phyloP scores from a whole-genome alignment of 2,329 filamentous ascomycete genomes.

The Talaromyces sp. region DNA sequence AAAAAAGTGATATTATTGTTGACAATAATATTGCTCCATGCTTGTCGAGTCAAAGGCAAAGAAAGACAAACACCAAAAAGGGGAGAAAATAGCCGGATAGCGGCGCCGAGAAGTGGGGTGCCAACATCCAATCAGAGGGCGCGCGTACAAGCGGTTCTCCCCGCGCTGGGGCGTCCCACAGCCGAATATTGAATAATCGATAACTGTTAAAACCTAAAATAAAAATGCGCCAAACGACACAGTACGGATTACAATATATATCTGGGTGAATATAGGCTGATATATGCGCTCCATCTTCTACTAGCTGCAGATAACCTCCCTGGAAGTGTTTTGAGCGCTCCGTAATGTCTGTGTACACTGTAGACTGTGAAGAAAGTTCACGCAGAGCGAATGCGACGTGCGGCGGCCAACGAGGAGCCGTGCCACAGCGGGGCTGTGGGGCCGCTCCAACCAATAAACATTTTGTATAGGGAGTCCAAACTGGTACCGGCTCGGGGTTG shows the following conservation, averaged over 20 bases:
- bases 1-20: not conserved
- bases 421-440: not conserved
- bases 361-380: not conserved
- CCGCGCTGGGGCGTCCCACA: not conserved
- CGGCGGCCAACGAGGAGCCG: not conserved
- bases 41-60: not conserved
- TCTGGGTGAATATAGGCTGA: not conserved
- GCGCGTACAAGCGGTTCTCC: not conserved
- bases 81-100: not conserved
- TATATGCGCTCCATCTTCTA: not conserved
- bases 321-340: too few relatives aligned
- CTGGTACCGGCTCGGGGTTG: not conserved
- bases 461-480: not conserved
- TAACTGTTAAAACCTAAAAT: not conserved
- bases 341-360: too few relatives aligned
- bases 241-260: too few relatives aligned
- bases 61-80: not conserved
- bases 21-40: not conserved
- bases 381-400: not conserved
- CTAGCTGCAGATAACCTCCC: not conserved
- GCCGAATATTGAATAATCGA: not conserved
- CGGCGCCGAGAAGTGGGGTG: not conserved
- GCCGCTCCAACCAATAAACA: not conserved
- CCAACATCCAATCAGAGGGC: not conserved
- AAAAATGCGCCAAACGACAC: too few relatives aligned